Percentiles rank a stretch among this genome's conserved stretches.
phyloP scores from a whole-genome alignment of 2,329 filamentous ascomycete species.

The Fusarium subtropicale region DNA sequence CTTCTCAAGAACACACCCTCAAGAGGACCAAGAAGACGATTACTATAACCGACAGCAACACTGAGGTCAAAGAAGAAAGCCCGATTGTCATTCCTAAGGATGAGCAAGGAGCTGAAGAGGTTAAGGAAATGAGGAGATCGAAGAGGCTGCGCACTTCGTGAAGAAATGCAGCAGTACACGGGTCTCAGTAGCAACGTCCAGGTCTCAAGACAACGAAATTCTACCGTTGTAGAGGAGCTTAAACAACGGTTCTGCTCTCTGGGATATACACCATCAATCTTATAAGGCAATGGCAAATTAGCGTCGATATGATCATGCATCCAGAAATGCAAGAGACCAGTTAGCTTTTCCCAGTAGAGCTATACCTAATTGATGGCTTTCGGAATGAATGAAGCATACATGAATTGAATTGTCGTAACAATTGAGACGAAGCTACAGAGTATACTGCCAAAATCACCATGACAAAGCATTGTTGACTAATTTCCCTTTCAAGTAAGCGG shows the following conservation, averaged over 20 bases:
- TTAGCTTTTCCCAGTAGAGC: background rate
- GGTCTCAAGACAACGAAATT: background rate
- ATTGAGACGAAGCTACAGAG: background rate
- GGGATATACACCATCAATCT: background rate
- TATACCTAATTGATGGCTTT: background rate
- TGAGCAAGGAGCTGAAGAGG: constrained; percentile 19
- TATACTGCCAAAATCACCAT: background rate
- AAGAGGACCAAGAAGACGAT: constrained; percentile 45
- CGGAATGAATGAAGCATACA: background rate
- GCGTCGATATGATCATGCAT: background rate
- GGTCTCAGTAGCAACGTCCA: background rate
- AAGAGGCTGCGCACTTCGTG: constrained; percentile 48
- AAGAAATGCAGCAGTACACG: background rate
- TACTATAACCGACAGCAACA: constrained; percentile 31
- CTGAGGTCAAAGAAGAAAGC: constrained; percentile 34
- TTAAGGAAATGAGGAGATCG: constrained; percentile 33
- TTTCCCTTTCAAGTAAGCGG: constrained; percentile 19
- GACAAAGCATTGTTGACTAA: constrained; percentile 18
- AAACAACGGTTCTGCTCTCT: background rate
- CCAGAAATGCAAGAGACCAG: background rate
- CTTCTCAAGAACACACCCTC: constrained; percentile 23
- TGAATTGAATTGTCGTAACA: background rate
- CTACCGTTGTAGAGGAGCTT: background rate
- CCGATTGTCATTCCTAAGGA: constrained; percentile 28
- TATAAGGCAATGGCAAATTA: background rate